A percentile compares a stretch with the other conserved stretches of the same genome.
phyloP scores from a whole-genome alignment of 2,329 filamentous ascomycete genomes.

The Alternaria rosae region DNA sequence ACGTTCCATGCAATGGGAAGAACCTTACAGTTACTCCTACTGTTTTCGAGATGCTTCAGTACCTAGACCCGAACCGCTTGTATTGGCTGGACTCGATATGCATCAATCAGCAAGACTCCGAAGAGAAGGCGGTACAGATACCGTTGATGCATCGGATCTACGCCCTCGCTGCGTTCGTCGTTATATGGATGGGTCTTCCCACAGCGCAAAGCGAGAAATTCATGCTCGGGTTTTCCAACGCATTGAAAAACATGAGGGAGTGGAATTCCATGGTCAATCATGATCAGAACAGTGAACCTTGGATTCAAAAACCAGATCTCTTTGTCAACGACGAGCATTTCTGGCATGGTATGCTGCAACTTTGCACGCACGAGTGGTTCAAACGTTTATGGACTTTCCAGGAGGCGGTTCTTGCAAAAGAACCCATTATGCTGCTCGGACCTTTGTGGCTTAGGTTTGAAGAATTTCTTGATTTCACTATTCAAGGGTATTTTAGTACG shows the following conservation, averaged over 20 bases:
- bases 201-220: background rate
- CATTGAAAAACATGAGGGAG: background rate
- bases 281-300: background rate
- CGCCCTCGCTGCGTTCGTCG: background rate
- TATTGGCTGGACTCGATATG: background rate
- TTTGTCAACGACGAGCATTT: accelerated
- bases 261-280: background rate
- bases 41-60: background rate
- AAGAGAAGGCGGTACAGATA: background rate
- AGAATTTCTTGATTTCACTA: background rate
- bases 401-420: background rate
- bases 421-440: background rate
- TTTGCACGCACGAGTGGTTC: background rate
- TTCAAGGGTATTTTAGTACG: background rate
- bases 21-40: background rate
- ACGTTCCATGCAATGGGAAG: accelerated
- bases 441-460: background rate
- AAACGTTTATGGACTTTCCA: background rate
- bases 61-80: accelerated
- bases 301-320: background rate
- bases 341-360: background rate
- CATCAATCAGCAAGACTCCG: background rate
- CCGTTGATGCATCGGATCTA: background rate
- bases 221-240: background rate
- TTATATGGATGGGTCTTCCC: background rate